phyloP scores from a whole-genome alignment of 2,329 filamentous ascomycete genomes.

The Botrytis deweyae region DNA sequence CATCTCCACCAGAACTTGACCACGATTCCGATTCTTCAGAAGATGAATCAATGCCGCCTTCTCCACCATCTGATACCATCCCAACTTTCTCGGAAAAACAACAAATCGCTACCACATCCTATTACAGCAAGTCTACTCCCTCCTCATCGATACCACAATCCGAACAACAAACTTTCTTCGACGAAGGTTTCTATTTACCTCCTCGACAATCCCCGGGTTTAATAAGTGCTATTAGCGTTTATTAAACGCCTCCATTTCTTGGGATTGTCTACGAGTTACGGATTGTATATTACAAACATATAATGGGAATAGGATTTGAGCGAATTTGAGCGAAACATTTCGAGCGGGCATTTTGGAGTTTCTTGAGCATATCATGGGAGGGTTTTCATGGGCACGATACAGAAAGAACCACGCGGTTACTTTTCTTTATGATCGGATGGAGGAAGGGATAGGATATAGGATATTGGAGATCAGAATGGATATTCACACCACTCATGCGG shows the following conservation, averaged over 20 bases:
- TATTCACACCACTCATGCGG: slow-evolving; percentile 22
- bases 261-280: slow-evolving; percentile 3
- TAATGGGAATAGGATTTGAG: slow-evolving; percentile 27
- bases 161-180: slow-evolving; percentile 46
- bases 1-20: slow-evolving; percentile 67
- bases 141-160: slow-evolving; percentile 35
- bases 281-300: slow-evolving; percentile 22
- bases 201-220: slow-evolving; percentile 44
- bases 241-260: slow-evolving; percentile 36
- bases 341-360: slow-evolving; percentile 9
- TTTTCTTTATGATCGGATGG: not conserved
- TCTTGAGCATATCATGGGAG: slow-evolving; percentile 8
- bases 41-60: slow-evolving; percentile 69
- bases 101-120: slow-evolving; percentile 44
- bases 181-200: slow-evolving; percentile 50
- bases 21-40: slow-evolving; percentile 68
- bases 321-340: slow-evolving; percentile 10
- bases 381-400: not conserved
- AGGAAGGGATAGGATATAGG: not conserved
- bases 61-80: slow-evolving; percentile 45
- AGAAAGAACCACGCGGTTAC: slow-evolving; percentile 22
- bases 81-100: slow-evolving; percentile 61
- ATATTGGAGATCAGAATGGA: not conserved
- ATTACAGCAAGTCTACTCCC: slow-evolving; percentile 39
- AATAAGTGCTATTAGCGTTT: slow-evolving; percentile 47